These are phyloP conservation scores for Trichosporon sp. DNA, from an alignment of 1,284 basidiomycete species.

Conservation along the genomic window DNA sequence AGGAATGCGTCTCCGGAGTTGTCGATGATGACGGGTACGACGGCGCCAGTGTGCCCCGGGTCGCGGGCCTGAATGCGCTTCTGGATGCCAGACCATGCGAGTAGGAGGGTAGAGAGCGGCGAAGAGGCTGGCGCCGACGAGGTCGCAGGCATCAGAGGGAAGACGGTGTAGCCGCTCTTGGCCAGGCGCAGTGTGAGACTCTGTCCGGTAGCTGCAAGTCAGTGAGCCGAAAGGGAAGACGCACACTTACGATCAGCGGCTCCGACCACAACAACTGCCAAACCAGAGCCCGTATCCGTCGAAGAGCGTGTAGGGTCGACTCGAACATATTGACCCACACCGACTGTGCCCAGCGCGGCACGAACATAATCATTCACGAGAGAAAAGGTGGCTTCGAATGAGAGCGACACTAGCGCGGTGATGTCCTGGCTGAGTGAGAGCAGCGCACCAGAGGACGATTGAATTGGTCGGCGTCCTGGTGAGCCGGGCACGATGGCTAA, in stretches of 20 bases:
- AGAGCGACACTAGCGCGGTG: slow-evolving; percentile 36
- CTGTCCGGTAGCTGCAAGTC: slow-evolving; percentile 33
- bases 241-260: slow-evolving; percentile 32
- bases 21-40: slow-evolving; percentile 42
- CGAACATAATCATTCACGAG: slow-evolving; percentile 28
- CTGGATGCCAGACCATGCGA: slow-evolving; percentile 37
- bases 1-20: slow-evolving; percentile 22
- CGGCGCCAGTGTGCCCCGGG: slow-evolving; percentile 32
- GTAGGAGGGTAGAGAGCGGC: slow-evolving; percentile 32
- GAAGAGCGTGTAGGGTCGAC: neutral
- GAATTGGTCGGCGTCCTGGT: neutral
- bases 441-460: slow-evolving; percentile 19
- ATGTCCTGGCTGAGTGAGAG: slow-evolving; percentile 38
- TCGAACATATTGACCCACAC: slow-evolving; percentile 22
- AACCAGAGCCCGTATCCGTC: slow-evolving; percentile 25
- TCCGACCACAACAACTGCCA: slow-evolving; percentile 38
- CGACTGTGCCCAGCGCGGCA: slow-evolving; percentile 22
- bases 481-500: slow-evolving; percentile 6
- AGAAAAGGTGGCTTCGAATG: slow-evolving; percentile 32
- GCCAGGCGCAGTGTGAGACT: slow-evolving; percentile 38
- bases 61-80: slow-evolving; percentile 30
- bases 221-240: neutral
- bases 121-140: slow-evolving; percentile 13
- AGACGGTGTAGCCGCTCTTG: slow-evolving; percentile 42
- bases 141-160: slow-evolving; percentile 34